A percentile compares a stretch with the other conserved stretches of the same genome.
Conservation (phyloP, 2,329 filamentous ascomycete genomes). For the Botrytis paeoniae region DNA sequence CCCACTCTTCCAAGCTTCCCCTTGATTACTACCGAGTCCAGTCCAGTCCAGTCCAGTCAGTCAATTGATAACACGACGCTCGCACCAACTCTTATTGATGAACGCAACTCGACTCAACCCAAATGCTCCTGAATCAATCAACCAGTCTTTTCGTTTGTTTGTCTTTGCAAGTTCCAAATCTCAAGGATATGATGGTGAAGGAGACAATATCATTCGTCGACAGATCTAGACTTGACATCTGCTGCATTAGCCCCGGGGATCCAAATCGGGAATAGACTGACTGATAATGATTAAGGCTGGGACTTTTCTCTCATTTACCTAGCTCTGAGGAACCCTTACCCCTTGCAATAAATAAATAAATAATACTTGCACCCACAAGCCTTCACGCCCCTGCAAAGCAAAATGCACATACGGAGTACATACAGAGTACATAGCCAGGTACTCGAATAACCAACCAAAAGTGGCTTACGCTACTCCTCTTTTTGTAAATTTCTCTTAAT, state of each 20-base stretch:
- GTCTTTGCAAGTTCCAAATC: not conserved
- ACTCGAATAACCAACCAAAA: not conserved
- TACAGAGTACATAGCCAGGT: not conserved
- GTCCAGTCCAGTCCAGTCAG: not conserved
- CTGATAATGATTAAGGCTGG: not conserved
- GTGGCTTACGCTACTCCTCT: not conserved
- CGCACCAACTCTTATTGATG: not conserved
- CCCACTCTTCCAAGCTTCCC: not conserved
- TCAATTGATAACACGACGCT: not conserved
- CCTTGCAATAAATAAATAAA: not conserved
- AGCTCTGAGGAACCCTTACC: not conserved
- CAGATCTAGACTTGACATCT: not conserved
- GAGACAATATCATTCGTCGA: not conserved
- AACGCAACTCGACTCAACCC: not conserved
- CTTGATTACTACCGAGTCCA: not conserved
- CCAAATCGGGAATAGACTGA: not conserved
- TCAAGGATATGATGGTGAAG: not conserved
- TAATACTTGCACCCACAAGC: not conserved
- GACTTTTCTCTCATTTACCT: not conserved
- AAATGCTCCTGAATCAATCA: not conserved
- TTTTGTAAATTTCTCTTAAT: not conserved
- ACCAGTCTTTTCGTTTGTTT: not conserved
- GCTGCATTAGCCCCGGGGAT: not conserved
- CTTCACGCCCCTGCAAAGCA: not conserved
- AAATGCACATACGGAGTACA: not conserved